These are phyloP conservation scores for Solanum dulcamara DNA, from an alignment of 257 asterid genomes.

Conservation along the genomic window DNA sequence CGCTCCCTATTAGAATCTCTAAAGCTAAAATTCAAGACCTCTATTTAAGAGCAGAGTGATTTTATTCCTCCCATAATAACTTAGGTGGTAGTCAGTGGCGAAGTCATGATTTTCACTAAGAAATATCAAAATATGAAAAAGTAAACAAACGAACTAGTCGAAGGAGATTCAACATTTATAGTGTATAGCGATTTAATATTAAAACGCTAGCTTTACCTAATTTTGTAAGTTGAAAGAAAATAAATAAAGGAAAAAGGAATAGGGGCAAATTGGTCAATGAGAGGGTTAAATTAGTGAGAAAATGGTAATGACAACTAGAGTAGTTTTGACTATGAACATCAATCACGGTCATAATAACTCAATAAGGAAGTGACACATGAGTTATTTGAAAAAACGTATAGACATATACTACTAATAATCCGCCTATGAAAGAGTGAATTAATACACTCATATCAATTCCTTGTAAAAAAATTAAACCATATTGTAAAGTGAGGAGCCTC, in stretches of 20 bases:
- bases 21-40: neutral
- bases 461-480: neutral
- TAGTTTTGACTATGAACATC: conserved; percentile 21
- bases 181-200: too few species aligned
- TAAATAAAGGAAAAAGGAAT: neutral
- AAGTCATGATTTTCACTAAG: too few species aligned
- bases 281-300: neutral
- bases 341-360: conserved; percentile 15
- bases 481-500: neutral
- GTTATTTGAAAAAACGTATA: conserved; percentile 16
- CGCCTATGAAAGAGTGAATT: conserved; percentile 4
- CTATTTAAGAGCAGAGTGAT: neutral
- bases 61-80: neutral
- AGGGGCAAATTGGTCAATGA: neutral
- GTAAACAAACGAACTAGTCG: too few species aligned
- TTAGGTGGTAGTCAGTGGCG: too few species aligned
- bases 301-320: conserved; percentile 5
- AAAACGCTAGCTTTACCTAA: neutral
- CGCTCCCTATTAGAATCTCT: neutral
- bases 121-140: too few species aligned
- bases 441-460: neutral
- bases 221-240: neutral
- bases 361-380: conserved; percentile 7
- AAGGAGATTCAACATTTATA: too few species aligned
- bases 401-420: conserved; percentile 3